These are phyloP conservation scores for Kodamaea arcana DNA, from an alignment of 1,139 yeast genomes.

Conservation along the genomic window DNA sequence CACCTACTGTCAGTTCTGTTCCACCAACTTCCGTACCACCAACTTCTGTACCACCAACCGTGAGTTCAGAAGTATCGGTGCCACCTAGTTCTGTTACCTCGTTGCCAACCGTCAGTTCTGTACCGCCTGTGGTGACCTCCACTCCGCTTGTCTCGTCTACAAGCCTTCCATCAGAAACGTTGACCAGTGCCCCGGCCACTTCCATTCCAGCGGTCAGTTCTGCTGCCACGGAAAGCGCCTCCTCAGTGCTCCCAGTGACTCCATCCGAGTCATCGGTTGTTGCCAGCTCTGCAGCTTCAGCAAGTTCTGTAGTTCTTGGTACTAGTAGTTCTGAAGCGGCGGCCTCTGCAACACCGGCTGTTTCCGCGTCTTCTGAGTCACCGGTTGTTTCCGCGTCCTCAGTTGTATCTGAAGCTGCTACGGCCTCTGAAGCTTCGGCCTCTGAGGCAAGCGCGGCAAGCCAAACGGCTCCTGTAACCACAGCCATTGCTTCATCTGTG, in stretches of 20 bases:
- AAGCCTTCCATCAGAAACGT: not conserved
- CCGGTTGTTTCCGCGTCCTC: not conserved
- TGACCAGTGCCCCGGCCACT: not conserved
- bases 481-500: conserved; percentile 3
- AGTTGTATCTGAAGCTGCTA: conserved; percentile 1
- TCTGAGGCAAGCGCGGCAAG: conserved; percentile 1
- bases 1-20: not conserved
- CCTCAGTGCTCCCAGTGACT: conserved; percentile 1
- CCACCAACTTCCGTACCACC: not conserved
- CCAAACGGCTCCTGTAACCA: conserved; percentile 6
- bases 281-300: not conserved
- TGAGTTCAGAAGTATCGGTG: not conserved
- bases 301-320: not conserved
- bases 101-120: not conserved
- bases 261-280: conserved; percentile 1
- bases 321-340: not conserved
- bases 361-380: conserved; percentile 3
- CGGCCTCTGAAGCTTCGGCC: conserved; percentile 6
- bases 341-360: conserved; percentile 6
- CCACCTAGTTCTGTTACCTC: not conserved
- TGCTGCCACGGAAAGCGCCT: not conserved
- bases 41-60: not conserved
- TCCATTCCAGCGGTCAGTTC: not conserved
- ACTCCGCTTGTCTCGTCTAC: not conserved
- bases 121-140: not conserved